Evolutionary conservation across 2,329 filamentous ascomycete genomes (phyloP).

Genomic region (Diaporthe sp.): DNA sequence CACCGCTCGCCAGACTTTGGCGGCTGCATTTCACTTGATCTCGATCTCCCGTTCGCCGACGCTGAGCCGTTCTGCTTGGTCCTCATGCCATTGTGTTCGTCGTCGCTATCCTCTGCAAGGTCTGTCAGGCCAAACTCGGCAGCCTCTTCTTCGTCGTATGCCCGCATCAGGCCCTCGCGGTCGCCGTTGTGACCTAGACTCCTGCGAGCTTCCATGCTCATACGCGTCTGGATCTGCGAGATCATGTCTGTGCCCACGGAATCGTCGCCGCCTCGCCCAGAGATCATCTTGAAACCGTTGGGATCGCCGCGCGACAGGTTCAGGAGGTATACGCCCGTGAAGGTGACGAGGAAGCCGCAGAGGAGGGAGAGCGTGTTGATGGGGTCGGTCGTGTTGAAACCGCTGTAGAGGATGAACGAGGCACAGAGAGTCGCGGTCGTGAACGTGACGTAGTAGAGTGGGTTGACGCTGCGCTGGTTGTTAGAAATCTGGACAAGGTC

Average conservation of each 20-base stretch:
- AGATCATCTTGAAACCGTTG: conserved; percentile 77
- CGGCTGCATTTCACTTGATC: conserved; percentile 64
- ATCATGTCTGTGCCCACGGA: conserved; percentile 92
- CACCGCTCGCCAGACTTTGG: conserved; percentile 56
- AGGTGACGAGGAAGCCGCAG: conserved; percentile 94
- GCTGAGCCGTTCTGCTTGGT: conserved; percentile 53
- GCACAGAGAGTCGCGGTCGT: conserved; percentile 94
- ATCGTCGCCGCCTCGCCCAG: conserved; percentile 74
- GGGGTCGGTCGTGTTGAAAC: conserved; percentile 93
- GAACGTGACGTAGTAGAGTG: conserved; percentile 97
- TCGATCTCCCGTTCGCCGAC: conserved; percentile 47
- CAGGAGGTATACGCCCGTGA: conserved; percentile 93
- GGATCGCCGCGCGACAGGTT: conserved; percentile 96
- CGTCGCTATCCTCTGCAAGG: conserved; percentile 81
- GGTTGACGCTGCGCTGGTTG: conserved; percentile 78
- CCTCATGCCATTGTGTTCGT: conserved; percentile 61
- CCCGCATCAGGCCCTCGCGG: conserved; percentile 87
- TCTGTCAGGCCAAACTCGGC: conserved; percentile 82
- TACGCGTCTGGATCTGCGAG: conserved; percentile 87
- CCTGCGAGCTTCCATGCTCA: conserved; percentile 91
- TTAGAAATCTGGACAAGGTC: conserved; percentile 43
- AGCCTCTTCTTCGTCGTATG: conserved; percentile 87
- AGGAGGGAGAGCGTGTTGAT: conserved; percentile 94
- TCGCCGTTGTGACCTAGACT: conserved; percentile 76
- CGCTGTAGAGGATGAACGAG: conserved; percentile 94